phyloP scores from a whole-genome alignment of 75 land plant species.

The Ceratopteris richardii region DNA sequence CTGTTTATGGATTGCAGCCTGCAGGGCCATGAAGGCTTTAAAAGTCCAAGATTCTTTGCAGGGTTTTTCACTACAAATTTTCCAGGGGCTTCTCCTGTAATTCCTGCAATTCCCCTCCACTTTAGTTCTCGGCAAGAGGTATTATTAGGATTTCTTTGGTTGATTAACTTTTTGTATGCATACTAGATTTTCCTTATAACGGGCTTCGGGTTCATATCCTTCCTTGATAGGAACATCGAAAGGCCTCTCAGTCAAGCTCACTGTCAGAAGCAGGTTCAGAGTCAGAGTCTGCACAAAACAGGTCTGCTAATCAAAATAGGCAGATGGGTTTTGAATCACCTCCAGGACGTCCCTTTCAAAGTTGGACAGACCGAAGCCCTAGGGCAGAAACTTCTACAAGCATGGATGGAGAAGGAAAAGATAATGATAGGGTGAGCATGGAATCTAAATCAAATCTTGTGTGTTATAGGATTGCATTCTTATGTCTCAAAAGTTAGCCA shows the following conservation, averaged over 20 bases:
- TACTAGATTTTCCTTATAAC: no score
- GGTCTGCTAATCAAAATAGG: background rate
- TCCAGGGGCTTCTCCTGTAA: background rate
- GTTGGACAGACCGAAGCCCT: conserved; percentile 17
- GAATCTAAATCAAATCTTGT: background rate
- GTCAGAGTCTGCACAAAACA: background rate
- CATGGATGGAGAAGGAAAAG: conserved; percentile 23
- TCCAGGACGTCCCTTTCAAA: conserved; percentile 5
- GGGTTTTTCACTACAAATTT: conserved; percentile 1
- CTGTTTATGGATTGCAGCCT: no score
- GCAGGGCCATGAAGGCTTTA: background rate
- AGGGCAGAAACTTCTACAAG: conserved; percentile 21
- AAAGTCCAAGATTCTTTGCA: background rate
- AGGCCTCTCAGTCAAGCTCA: background rate
- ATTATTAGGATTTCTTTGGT: background rate
- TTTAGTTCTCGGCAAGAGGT: background rate
- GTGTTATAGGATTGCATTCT: background rate
- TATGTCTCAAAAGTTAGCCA: no score
- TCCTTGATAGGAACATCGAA: background rate
- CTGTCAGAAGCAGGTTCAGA: background rate
- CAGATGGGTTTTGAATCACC: conserved; percentile 9
- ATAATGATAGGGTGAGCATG: conserved; percentile 11
- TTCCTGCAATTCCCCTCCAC: background rate
- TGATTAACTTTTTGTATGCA: background rate
- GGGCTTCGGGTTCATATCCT: no score